Percentiles rank a stretch among this genome's conserved stretches.
Evolutionary conservation across 352 stramenopile genomes (phyloP).

Genomic region (Peronospora farinosa): DNA sequence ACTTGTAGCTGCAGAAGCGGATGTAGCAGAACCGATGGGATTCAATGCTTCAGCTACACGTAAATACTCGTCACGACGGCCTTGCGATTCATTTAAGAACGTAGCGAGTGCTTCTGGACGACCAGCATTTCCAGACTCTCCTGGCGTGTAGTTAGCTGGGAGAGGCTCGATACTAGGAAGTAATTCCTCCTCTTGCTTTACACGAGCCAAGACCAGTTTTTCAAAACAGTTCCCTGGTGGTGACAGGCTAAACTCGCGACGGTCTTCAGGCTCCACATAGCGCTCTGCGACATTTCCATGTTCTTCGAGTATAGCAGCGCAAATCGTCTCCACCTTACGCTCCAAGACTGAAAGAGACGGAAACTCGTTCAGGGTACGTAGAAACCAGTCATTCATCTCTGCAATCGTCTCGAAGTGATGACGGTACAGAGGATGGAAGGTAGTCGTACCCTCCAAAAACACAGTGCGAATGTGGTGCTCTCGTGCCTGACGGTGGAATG

Average conservation of each 20-base stretch:
- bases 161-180: constrained; percentile 24
- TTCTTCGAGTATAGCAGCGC: constrained; percentile 27
- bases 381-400: constrained; percentile 50
- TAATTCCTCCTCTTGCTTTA: constrained; percentile 35
- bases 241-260: constrained; percentile 61
- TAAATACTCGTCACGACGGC: constrained; percentile 43
- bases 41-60: constrained; percentile 26
- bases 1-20: not conserved
- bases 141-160: not conserved
- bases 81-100: constrained; percentile 33
- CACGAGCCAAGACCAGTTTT: constrained; percentile 31
- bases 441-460: constrained; percentile 59
- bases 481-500: constrained; percentile 64
- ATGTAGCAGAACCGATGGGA: constrained; percentile 13
- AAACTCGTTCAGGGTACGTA: constrained; percentile 64
- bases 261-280: constrained; percentile 49
- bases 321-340: constrained; percentile 64
- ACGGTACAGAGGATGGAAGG: constrained; percentile 52
- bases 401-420: constrained; percentile 47
- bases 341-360: constrained; percentile 70
- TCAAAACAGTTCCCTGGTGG: constrained; percentile 54
- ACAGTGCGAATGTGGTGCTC: constrained; percentile 63
- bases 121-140: constrained; percentile 4
- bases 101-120: constrained; percentile 18
- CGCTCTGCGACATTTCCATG: constrained; percentile 16